Evolutionary conservation across 2,329 filamentous ascomycete genomes (phyloP).

Genomic region (Leptographium radiaticola): DNA sequence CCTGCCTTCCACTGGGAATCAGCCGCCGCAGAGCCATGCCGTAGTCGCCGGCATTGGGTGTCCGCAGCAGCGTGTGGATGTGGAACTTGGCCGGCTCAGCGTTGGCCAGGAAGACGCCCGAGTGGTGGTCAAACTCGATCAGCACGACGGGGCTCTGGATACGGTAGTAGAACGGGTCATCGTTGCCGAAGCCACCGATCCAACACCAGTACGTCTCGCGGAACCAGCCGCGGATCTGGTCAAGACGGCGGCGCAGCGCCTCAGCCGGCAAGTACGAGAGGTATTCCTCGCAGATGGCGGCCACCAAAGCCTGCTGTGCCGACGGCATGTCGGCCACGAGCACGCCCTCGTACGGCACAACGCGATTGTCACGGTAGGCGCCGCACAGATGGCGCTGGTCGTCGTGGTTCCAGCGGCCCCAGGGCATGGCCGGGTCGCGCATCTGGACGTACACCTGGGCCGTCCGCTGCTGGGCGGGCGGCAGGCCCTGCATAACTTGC

Average conservation of each 20-base stretch:
- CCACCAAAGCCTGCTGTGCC: slow-evolving; percentile 39
- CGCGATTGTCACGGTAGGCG: slow-evolving; percentile 64
- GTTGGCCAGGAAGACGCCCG: slow-evolving; percentile 64
- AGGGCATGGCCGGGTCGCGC: slow-evolving; percentile 52
- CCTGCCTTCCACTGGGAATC: slow-evolving; percentile 23
- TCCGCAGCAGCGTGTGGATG: slow-evolving; percentile 60
- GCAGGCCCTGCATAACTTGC: slow-evolving; percentile 54
- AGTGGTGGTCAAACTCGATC: slow-evolving; percentile 70
- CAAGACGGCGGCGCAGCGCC: slow-evolving; percentile 40
- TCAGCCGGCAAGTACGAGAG: slow-evolving; percentile 51
- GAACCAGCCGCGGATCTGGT: slow-evolving; percentile 40
- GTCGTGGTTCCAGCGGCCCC: slow-evolving; percentile 64
- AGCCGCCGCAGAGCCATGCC: slow-evolving; percentile 38
- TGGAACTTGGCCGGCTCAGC: slow-evolving; percentile 64
- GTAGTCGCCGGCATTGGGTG: slow-evolving; percentile 67
- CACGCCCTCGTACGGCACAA: slow-evolving; percentile 63
- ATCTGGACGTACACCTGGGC: slow-evolving; percentile 48
- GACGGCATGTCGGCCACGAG: slow-evolving; percentile 33
- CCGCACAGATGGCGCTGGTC: slow-evolving; percentile 70
- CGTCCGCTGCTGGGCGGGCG: slow-evolving; percentile 26
- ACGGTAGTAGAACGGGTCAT: slow-evolving; percentile 65
- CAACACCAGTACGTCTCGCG: slow-evolving; percentile 68
- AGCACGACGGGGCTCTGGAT: slow-evolving; percentile 65
- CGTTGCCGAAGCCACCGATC: slow-evolving; percentile 56
- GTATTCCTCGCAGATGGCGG: slow-evolving; percentile 49